phyloP scores from a whole-genome alignment of 805 yeast species.

The Saccharomycopsis babjevae region DNA sequence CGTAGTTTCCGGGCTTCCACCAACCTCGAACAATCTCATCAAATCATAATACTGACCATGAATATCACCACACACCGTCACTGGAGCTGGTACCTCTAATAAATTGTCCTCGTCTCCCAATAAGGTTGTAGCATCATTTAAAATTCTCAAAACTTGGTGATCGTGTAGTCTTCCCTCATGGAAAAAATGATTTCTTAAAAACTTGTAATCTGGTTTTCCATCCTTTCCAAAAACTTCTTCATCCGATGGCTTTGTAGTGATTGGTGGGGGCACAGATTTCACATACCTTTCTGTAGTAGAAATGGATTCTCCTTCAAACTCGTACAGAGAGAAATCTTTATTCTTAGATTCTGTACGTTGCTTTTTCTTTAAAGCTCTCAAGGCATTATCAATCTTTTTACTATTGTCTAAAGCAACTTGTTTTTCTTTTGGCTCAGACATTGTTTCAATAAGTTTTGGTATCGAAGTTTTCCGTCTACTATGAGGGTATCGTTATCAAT shows the following conservation, averaged over 20 bases:
- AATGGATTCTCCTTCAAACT: constrained; percentile 34
- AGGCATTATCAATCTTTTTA: constrained; percentile 53
- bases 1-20: constrained; percentile 76
- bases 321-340: constrained; percentile 31
- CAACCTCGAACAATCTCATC: constrained; percentile 83
- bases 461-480: not conserved
- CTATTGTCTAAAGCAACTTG: constrained; percentile 34
- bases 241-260: constrained; percentile 53
- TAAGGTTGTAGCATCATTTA: constrained; percentile 52
- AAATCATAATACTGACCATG: constrained; percentile 93
- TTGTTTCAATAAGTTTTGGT: not conserved
- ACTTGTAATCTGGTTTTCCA: constrained; percentile 64
- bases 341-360: constrained; percentile 13
- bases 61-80: constrained; percentile 94
- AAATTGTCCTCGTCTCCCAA: constrained; percentile 69
- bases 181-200: constrained; percentile 62
- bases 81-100: constrained; percentile 78
- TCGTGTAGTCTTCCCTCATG: constrained; percentile 73
- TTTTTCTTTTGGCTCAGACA: constrained; percentile 14
- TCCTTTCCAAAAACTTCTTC: constrained; percentile 49
- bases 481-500: too few relatives aligned
- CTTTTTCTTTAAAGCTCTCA: constrained; percentile 46
- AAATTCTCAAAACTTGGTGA: constrained; percentile 58
- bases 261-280: constrained; percentile 53
- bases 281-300: constrained; percentile 41